phyloP scores from a whole-genome alignment of 2,329 filamentous ascomycete genomes.

The Microdochium bolleyi region DNA sequence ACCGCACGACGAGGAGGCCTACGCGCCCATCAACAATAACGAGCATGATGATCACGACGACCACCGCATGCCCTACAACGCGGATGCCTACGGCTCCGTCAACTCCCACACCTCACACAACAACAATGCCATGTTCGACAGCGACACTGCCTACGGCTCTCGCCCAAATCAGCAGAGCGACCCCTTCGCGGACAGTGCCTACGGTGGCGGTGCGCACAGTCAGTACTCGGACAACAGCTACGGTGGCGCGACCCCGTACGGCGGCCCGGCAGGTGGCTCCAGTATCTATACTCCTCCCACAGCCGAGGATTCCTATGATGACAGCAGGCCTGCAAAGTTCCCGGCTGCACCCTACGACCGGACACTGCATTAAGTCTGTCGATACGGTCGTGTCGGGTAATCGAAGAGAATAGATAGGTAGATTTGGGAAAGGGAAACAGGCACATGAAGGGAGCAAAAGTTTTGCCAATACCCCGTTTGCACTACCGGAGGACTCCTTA shows the following conservation, averaged over 20 bases:
- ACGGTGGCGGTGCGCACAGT: slow-evolving; percentile 20
- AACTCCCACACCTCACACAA: slow-evolving; percentile 4
- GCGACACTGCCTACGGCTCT: slow-evolving; percentile 38
- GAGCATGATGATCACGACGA: slow-evolving; percentile 38
- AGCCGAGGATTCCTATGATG: slow-evolving; percentile 32
- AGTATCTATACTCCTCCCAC: slow-evolving; percentile 29
- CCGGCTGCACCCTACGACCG: slow-evolving; percentile 51
- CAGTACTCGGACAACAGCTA: slow-evolving; percentile 18
- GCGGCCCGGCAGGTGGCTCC: slow-evolving; percentile 4
- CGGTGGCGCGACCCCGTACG: slow-evolving; percentile 6
- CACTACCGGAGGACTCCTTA: no score
- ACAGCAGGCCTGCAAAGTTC: slow-evolving; percentile 42
- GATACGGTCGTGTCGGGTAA: neutral
- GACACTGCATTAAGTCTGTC: slow-evolving; percentile 22
- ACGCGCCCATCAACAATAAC: slow-evolving; percentile 51
- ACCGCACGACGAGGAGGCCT: slow-evolving; percentile 58
- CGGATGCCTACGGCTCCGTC: slow-evolving; percentile 21
- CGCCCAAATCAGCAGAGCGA: slow-evolving; percentile 14
- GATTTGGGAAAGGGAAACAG: no score
- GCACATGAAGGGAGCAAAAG: no score
- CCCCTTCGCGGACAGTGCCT: slow-evolving; percentile 35
- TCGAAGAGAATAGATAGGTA: neutral
- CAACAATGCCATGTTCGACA: slow-evolving; percentile 37
- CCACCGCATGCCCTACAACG: slow-evolving; percentile 15
- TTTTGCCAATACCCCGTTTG: no score